Evolutionary conservation across 2,329 filamentous ascomycete genomes (phyloP).

Genomic region (Mariannaea sp.): DNA sequence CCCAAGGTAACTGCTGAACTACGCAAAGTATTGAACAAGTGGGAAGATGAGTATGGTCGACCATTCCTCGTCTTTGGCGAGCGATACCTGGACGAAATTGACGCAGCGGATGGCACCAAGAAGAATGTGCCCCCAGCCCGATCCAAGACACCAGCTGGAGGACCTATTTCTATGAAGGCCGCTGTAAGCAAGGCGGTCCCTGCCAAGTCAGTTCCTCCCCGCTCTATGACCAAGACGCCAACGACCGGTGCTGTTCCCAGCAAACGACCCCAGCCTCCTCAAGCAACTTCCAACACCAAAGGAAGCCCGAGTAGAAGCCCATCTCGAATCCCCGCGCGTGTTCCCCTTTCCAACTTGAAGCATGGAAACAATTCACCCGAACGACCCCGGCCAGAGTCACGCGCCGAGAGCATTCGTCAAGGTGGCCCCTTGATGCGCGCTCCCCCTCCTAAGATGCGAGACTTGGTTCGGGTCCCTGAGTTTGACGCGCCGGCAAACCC

Average conservation of each 20-base stretch:
- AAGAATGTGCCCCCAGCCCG: slow-evolving; percentile 57
- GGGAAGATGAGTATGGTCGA: slow-evolving; percentile 92
- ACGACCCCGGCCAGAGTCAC: slow-evolving; percentile 56
- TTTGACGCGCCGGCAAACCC: slow-evolving; percentile 56
- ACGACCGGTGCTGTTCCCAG: slow-evolving; percentile 45
- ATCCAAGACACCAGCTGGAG: slow-evolving; percentile 76
- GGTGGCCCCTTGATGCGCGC: slow-evolving; percentile 63
- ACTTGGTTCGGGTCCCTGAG: slow-evolving; percentile 62
- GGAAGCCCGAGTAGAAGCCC: slow-evolving; percentile 44
- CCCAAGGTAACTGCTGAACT: slow-evolving; percentile 90
- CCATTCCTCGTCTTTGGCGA: slow-evolving; percentile 94
- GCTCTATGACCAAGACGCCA: slow-evolving; percentile 59
- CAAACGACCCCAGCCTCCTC: slow-evolving; percentile 37
- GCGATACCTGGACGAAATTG: slow-evolving; percentile 85
- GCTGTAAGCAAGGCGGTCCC: slow-evolving; percentile 36
- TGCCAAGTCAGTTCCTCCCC: slow-evolving; percentile 44
- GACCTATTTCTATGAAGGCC: slow-evolving; percentile 53
- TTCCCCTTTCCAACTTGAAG: slow-evolving; percentile 70
- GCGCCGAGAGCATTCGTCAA: slow-evolving; percentile 54
- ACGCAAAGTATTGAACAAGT: slow-evolving; percentile 77
- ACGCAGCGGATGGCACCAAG: slow-evolving; percentile 59
- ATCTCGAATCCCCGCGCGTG: slow-evolving; percentile 68
- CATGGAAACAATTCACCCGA: slow-evolving; percentile 83
- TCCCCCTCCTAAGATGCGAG: slow-evolving; percentile 91
- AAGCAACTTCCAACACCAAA: slow-evolving; percentile 31